Conservation (phyloP, 352 stramenopile species). For the Globisporangium cylindrosporum region DNA sequence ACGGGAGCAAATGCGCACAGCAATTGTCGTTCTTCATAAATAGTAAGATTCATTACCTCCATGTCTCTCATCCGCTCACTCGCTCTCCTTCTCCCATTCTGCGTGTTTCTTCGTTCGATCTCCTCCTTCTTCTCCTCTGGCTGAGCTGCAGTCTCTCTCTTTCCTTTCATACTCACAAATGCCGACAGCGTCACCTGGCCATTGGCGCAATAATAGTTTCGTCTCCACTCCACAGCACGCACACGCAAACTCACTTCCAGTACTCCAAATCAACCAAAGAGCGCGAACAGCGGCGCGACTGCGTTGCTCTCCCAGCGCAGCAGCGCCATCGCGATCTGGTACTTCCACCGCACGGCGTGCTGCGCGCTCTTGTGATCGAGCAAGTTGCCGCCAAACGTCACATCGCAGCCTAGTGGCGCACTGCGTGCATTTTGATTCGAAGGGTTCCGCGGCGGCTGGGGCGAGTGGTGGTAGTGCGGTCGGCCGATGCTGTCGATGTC, state of each 20-base stretch:
- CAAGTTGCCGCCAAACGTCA: constrained; percentile 61
- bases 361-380: constrained; percentile 48
- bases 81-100: not conserved
- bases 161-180: not conserved
- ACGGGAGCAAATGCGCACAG: not conserved
- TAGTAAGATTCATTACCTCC: constrained; percentile 11
- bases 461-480: constrained; percentile 5
- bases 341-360: constrained; percentile 73
- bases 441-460: constrained; percentile 5
- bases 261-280: constrained; percentile 39
- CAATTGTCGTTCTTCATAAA: constrained; percentile 1
- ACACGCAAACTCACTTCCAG: not conserved
- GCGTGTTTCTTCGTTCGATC: not conserved
- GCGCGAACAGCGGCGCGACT: constrained; percentile 63
- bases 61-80: not conserved
- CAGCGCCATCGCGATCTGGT: constrained; percentile 77
- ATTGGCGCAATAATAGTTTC: not conserved
- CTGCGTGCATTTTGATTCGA: not conserved
- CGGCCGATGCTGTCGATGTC: constrained; percentile 11
- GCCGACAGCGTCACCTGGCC: not conserved
- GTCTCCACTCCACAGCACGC: not conserved
- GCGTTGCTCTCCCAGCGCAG: constrained; percentile 80
- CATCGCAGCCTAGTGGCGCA: constrained; percentile 13
- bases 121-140: not conserved
- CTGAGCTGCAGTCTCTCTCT: not conserved